A percentile compares a stretch with the other conserved stretches of the same genome.
Conservation (phyloP, 495 filamentous ascomycete species). For the Hypoxylon cercidicola region DNA sequence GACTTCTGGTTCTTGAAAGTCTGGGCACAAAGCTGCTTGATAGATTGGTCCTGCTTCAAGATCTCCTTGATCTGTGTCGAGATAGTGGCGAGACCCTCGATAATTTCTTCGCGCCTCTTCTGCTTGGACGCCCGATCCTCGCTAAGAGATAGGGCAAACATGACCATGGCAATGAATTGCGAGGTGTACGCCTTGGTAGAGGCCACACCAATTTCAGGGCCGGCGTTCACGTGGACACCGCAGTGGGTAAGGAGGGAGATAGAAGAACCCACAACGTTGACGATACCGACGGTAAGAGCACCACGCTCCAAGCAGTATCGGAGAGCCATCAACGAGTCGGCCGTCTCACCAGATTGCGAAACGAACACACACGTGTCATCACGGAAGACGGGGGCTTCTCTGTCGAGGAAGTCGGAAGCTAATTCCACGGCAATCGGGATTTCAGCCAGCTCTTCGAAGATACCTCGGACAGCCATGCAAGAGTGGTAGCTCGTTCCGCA, state of each 20-base stretch:
- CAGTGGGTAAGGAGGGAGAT: constrained; percentile 99
- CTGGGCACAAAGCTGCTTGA: constrained; percentile 90
- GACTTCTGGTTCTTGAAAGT: constrained; percentile 98
- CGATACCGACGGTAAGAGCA: constrained; percentile 95
- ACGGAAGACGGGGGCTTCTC: constrained; percentile 98
- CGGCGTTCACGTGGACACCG: constrained; percentile 99
- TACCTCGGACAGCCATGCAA: constrained; percentile 98
- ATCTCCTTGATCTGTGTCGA: constrained; percentile 93
- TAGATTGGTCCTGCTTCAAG: constrained; percentile 86
- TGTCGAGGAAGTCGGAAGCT: constrained; percentile 97
- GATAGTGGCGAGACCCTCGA: constrained; percentile 87
- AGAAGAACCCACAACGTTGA: constrained; percentile 97
- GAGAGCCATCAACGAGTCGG: constrained; percentile 97
- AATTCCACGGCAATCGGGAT: constrained; percentile 97
- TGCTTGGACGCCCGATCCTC: constrained; percentile 97
- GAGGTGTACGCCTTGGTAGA: constrained; percentile 99
- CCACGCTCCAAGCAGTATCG: constrained; percentile 97
- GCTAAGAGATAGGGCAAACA: constrained; percentile 95
- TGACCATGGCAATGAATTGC: constrained; percentile 98
- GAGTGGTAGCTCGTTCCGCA: constrained; percentile 98
- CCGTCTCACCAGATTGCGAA: constrained; percentile 97
- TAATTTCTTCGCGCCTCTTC: constrained; percentile 93
- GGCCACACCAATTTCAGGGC: constrained; percentile 97
- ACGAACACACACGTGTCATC: constrained; percentile 99
- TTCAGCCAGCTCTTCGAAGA: constrained; percentile 97